Evolutionary conservation across 768 basidiomycete species (phyloP), one percentile per base, ranked within the genome.

Genomic region (Amanita phalloides): DNA sequence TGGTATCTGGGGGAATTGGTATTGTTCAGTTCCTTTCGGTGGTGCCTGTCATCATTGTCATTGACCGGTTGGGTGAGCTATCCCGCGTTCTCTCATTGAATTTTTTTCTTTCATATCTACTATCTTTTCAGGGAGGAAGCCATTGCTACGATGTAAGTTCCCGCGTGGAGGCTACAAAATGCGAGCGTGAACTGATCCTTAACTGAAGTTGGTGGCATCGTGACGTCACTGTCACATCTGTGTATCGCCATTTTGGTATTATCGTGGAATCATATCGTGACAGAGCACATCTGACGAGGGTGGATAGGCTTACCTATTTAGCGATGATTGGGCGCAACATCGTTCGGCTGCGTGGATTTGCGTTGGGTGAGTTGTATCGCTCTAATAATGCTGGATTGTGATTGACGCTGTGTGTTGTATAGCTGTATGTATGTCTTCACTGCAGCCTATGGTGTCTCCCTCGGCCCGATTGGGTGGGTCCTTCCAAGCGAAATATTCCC

Each of bases 401-500:
- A 44, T 26, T 5, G 42, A 10, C 26, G 14, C 9, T 13, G 26
- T 14, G 20, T 48, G 36, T 20, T 28, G 6, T n/a, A n/a, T 48
- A 84, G 83, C 17, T 77, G 74, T 37, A 77, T 87, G 25, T 91
- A 90, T 63, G 60, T 73, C 0, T 90, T 90, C 67, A 90, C 86
- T 1, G 78, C 76, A 38, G 79, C 85, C 1, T 90, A 89, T 60
- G 89, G 88, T 0, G 66, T 83, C 36, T 86, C 83, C 30, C 79
- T 85, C 55, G 89, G 89, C 0, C 87, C 90, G 0, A 75, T 91
- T 54, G 82, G 81, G 3, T 92, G 90, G 90, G 80, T 90, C 1
- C 75, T 92, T 6, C 86, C 90, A 0, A 82, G 79, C 55, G 90
- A 93, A 65, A 81, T 93, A 2, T 90, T 91, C 60, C 80, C 90